These are phyloP conservation scores for Rhodotorula glutinis DNA, from an alignment of 1,284 basidiomycete species.

Conservation along the genomic window DNA sequence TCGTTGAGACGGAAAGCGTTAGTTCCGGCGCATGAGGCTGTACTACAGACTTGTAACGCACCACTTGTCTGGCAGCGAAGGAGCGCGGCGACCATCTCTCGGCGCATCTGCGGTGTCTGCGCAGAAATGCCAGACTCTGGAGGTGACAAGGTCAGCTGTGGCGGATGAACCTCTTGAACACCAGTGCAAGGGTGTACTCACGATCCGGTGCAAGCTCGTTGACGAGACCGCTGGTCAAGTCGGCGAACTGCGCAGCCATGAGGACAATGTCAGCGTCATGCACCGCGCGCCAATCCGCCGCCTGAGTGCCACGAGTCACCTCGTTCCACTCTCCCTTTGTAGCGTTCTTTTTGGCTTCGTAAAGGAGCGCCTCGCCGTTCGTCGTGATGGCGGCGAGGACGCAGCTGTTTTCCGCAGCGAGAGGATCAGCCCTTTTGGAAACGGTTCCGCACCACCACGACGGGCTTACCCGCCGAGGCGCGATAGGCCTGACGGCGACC, in stretches of 20 bases:
- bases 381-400: slow-evolving; percentile 25
- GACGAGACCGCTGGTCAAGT: slow-evolving; percentile 8
- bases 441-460: too few relatives aligned
- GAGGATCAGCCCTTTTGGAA: not conserved
- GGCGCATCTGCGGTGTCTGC: slow-evolving; percentile 7
- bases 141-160: too few relatives aligned
- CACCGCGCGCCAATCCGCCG: too few relatives aligned
- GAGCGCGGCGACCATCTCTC: slow-evolving; percentile 2
- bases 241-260: not conserved
- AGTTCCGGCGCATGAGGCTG: not conserved
- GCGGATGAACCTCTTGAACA: too few relatives aligned
- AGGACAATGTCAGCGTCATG: too few relatives aligned
- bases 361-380: slow-evolving; percentile 26
- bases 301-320: slow-evolving; percentile 1
- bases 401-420: slow-evolving; percentile 6
- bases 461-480: slow-evolving; percentile 22
- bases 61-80: slow-evolving; percentile 13
- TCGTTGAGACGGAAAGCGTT: not conserved
- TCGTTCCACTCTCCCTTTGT: slow-evolving; percentile 30
- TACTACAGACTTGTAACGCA: not conserved
- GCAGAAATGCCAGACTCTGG: not conserved
- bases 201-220: not conserved
- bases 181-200: not conserved
- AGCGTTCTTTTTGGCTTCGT: slow-evolving; percentile 25
- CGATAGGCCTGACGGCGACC: slow-evolving; percentile 29